Conservation (phyloP, 164 flowering plant genomes). For the Berberis thunbergii region DNA sequence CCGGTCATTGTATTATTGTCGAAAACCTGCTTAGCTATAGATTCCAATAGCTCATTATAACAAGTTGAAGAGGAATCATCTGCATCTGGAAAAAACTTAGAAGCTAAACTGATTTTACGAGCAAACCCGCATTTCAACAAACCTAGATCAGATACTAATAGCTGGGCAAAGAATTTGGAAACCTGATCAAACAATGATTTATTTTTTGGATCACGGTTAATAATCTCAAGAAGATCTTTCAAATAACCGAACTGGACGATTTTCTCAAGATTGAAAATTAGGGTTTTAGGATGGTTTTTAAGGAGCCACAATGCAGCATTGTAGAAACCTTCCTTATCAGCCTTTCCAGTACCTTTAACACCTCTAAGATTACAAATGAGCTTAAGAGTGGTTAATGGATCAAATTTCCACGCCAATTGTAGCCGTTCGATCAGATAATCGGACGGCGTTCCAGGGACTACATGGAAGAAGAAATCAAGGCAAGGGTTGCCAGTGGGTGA, state of each 20-base stretch:
- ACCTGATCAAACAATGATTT: not conserved
- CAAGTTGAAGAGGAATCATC: not conserved
- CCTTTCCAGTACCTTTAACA: slow-evolving; percentile 47
- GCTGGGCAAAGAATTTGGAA: not conserved
- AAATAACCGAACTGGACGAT: slow-evolving; percentile 29
- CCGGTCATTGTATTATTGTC: not conserved
- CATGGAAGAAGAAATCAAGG: slow-evolving; percentile 61
- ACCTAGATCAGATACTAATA: not conserved
- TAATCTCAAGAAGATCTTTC: not conserved
- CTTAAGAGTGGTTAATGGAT: slow-evolving; percentile 39
- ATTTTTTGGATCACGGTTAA: not conserved
- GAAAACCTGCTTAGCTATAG: not conserved
- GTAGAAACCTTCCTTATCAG: slow-evolving; percentile 34
- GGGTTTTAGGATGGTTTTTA: slow-evolving; percentile 34
- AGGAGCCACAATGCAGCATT: slow-evolving; percentile 35
- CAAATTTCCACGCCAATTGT: slow-evolving; percentile 28
- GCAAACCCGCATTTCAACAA: not conserved
- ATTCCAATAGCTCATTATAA: not conserved
- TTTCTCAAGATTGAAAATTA: slow-evolving; percentile 18
- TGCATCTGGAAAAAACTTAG: not conserved
- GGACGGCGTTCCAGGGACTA: slow-evolving; percentile 36
- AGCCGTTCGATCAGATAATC: slow-evolving; percentile 17
- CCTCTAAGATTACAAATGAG: slow-evolving; percentile 49
- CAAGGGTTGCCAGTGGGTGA: slow-evolving; percentile 42
- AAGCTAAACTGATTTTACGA: not conserved